Evolutionary conservation across 352 stramenopile species (phyloP).

Genomic region (Blastocystis sp.): DNA sequence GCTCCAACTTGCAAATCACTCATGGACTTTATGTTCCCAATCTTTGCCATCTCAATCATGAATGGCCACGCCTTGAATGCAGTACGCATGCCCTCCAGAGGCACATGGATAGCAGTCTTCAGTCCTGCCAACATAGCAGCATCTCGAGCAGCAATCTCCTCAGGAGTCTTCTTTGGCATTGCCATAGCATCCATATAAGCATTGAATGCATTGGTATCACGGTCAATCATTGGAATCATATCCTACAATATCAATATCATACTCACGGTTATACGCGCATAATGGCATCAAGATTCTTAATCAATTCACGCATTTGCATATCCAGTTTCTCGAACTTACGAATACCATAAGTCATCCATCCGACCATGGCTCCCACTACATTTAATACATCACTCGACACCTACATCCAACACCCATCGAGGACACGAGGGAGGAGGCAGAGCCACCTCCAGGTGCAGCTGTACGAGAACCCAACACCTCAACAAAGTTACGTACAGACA

Average conservation of each 20-base stretch:
- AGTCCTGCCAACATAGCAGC: slow-evolving; percentile 70
- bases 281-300: slow-evolving; percentile 69
- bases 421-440: slow-evolving; percentile 67
- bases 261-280: not conserved
- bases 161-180: slow-evolving; percentile 69
- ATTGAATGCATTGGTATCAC: slow-evolving; percentile 70
- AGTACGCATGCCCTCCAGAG: slow-evolving; percentile 69
- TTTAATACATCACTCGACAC: not conserved
- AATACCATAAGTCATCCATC: slow-evolving; percentile 71
- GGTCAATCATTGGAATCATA: slow-evolving; percentile 70
- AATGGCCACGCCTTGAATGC: slow-evolving; percentile 64
- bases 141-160: slow-evolving; percentile 68
- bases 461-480: slow-evolving; percentile 69
- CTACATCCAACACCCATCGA: slow-evolving; percentile 68
- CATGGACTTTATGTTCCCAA: slow-evolving; percentile 71
- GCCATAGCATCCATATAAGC: slow-evolving; percentile 70
- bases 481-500: slow-evolving; percentile 69
- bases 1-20: slow-evolving; percentile 70
- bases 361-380: slow-evolving; percentile 70
- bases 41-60: slow-evolving; percentile 71
- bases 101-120: slow-evolving; percentile 69
- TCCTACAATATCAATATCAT: slow-evolving; percentile 1
- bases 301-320: slow-evolving; percentile 69
- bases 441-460: slow-evolving; percentile 65
- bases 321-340: slow-evolving; percentile 69